Conservation (phyloP, 2,329 filamentous ascomycete genomes). For the Nigrograna mackinnonii region DNA sequence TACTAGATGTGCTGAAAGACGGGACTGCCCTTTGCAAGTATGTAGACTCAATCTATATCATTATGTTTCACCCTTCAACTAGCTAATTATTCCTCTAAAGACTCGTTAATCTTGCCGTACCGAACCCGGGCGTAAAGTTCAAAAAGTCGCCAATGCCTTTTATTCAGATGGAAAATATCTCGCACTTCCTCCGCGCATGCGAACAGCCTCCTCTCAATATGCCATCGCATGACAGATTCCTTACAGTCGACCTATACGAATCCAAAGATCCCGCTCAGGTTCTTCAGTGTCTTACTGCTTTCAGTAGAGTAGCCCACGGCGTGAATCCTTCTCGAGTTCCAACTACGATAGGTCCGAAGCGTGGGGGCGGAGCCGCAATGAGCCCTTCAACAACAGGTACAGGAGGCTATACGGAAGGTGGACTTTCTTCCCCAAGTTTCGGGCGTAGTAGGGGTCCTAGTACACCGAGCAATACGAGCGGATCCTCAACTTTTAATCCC, state of each 20-base stretch:
- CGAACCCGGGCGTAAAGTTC: slow-evolving; percentile 80
- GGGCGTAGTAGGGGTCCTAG: slow-evolving; percentile 47
- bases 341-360: slow-evolving; percentile 74
- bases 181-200: slow-evolving; percentile 89
- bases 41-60: slow-evolving; percentile 28
- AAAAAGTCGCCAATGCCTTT: slow-evolving; percentile 96
- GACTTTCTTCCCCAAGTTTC: slow-evolving; percentile 32
- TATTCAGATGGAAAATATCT: slow-evolving; percentile 99
- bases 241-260: slow-evolving; percentile 96
- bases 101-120: slow-evolving; percentile 78
- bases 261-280: slow-evolving; percentile 96
- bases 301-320: slow-evolving; percentile 82
- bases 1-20: slow-evolving; percentile 86
- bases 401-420: slow-evolving; percentile 22
- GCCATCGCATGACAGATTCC: slow-evolving; percentile 91
- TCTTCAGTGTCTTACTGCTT: slow-evolving; percentile 86
- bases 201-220: slow-evolving; percentile 83
- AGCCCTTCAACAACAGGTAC: slow-evolving; percentile 38
- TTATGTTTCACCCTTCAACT: not conserved
- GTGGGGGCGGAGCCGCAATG: slow-evolving; percentile 50
- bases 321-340: slow-evolving; percentile 76
- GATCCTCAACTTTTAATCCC: slow-evolving; percentile 51
- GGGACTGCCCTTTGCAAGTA: slow-evolving; percentile 92
- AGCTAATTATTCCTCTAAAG: slow-evolving; percentile 47
- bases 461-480: slow-evolving; percentile 44